Evolutionary conservation across 306 rosid genomes (phyloP).

Genomic region (Prunus kanzakura): DNA sequence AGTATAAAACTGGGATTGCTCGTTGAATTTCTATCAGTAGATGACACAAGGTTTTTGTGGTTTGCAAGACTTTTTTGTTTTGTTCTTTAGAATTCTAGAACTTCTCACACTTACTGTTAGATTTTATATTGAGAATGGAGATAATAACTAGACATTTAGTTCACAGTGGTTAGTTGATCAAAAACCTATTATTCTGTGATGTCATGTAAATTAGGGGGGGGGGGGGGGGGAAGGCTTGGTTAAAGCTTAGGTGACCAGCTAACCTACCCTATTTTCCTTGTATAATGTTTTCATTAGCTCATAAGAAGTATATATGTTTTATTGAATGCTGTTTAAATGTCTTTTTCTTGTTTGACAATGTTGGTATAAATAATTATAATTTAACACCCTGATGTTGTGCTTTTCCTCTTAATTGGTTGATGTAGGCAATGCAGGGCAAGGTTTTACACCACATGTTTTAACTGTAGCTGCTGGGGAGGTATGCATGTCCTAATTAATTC

Average conservation of each 20-base stretch:
- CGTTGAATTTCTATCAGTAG: no score
- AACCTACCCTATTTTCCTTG: not conserved
- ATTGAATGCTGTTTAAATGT: not conserved
- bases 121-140: not conserved
- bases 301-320: not conserved
- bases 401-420: slow-evolving; percentile 27
- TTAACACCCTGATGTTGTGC: slow-evolving; percentile 19
- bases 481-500: slow-evolving; percentile 25
- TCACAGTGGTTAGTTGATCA: not conserved
- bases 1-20: no score
- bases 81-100: not conserved
- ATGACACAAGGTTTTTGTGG: not conserved
- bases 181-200: not conserved
- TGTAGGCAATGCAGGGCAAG: slow-evolving; percentile 86
- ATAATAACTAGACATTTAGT: not conserved
- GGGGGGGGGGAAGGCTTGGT: not conserved
- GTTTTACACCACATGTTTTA: slow-evolving; percentile 78
- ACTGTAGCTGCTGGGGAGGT: slow-evolving; percentile 88
- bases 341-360: not conserved
- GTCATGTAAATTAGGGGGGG: not conserved
- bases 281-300: not conserved
- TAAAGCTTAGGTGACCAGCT: not conserved
- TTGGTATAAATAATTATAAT: not conserved
- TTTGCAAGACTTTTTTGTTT: not conserved
- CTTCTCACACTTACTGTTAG: not conserved